phyloP scores from a whole-genome alignment of 2,329 filamentous ascomycete species.

The Leptographium galeiforme region DNA sequence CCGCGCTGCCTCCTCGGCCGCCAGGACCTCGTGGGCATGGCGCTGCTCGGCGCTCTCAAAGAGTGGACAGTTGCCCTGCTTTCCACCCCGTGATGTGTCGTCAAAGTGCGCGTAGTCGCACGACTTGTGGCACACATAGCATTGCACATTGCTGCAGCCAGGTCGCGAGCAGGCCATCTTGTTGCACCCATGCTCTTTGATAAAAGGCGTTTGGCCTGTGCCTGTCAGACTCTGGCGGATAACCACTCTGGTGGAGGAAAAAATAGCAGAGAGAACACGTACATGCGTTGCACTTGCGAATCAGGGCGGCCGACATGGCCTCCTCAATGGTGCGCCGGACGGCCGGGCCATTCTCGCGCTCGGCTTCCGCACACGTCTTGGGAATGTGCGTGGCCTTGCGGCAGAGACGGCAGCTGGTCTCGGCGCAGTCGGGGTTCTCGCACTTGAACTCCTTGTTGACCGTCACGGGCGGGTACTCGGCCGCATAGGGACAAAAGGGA shows the following conservation, averaged over 20 bases:
- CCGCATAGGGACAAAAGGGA: slow-evolving; percentile 72
- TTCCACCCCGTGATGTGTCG: slow-evolving; percentile 31
- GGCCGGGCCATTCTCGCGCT: slow-evolving; percentile 43
- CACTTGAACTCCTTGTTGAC: slow-evolving; percentile 63
- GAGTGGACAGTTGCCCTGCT: slow-evolving; percentile 46
- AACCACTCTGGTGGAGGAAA: no score
- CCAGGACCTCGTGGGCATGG: slow-evolving; percentile 48
- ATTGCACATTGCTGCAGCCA: slow-evolving; percentile 39
- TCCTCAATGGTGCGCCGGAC: slow-evolving; percentile 62
- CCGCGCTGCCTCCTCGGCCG: slow-evolving; percentile 45
- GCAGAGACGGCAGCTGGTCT: slow-evolving; percentile 56
- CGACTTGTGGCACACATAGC: slow-evolving; percentile 59
- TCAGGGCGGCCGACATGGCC: slow-evolving; percentile 68
- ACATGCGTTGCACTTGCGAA: slow-evolving; percentile 61
- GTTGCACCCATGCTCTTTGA: slow-evolving; percentile 72
- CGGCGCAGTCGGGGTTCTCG: slow-evolving; percentile 48
- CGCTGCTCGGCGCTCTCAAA: slow-evolving; percentile 49
- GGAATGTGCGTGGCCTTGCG: slow-evolving; percentile 57
- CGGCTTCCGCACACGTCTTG: slow-evolving; percentile 54
- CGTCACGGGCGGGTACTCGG: slow-evolving; percentile 54
- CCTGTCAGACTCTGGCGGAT: neutral
- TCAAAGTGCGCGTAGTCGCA: slow-evolving; percentile 61
- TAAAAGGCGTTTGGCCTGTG: slow-evolving; percentile 53
- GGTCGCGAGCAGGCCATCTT: slow-evolving; percentile 60
- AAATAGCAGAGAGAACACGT: slow-evolving; percentile 9